A percentile compares a stretch with the other conserved stretches of the same genome.
phyloP scores from a whole-genome alignment of 208 protist species.

The Acanthamoeba lenticulata region DNA sequence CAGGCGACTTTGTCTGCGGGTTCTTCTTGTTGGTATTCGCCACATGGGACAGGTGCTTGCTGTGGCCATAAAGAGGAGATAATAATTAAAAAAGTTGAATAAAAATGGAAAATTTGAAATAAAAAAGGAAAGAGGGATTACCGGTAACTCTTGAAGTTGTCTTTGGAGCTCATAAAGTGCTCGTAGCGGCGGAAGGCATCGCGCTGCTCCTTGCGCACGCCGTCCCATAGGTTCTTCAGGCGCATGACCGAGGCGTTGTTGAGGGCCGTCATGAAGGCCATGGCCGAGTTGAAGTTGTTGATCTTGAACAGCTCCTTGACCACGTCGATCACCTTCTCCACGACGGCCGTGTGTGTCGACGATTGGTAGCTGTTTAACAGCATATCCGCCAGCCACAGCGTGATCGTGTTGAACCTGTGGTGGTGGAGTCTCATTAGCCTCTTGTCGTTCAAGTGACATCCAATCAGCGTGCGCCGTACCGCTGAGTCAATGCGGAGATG shows the following conservation, averaged over 20 bases:
- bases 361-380: neutral
- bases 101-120: no score
- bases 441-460: no score
- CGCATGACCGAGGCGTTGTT: neutral
- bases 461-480: neutral
- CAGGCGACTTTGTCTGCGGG: neutral
- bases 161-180: neutral
- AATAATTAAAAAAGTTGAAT: neutral
- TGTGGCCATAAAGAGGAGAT: no score
- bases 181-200: neutral
- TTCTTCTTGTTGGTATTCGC: neutral
- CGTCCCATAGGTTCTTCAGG: neutral
- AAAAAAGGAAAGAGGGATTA: neutral
- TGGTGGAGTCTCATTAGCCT: no score
- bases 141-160: slow-evolving; percentile 28
- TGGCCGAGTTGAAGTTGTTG: slow-evolving; percentile 18
- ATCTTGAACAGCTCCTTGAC: slow-evolving; percentile 17
- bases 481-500: neutral
- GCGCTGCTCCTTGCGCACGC: neutral
- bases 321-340: neutral
- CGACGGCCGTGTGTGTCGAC: neutral
- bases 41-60: neutral
- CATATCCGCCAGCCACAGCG: neutral
- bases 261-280: neutral
- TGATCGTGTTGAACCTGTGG: neutral